Percentiles rank a stretch among this genome's conserved stretches.
Conservation (phyloP, 2,329 filamentous ascomycete species). For the Mariannaea elegans region DNA sequence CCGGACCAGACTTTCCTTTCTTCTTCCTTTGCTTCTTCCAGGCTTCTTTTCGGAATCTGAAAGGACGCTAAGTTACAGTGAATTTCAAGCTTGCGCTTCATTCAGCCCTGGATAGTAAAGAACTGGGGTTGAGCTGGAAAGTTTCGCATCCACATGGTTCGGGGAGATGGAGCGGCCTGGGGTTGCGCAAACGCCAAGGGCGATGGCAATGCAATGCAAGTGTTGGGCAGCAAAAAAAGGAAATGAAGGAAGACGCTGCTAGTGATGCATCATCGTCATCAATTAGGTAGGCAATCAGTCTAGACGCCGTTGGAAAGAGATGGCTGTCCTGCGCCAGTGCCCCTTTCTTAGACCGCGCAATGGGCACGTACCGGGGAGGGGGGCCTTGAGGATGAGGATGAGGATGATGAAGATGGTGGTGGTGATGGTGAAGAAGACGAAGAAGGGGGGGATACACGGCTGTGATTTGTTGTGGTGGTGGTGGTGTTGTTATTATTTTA, state of each 20-base stretch:
- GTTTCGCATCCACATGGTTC: conserved; percentile 19
- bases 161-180: not conserved
- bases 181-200: not conserved
- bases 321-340: not conserved
- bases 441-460: not conserved
- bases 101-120: not conserved
- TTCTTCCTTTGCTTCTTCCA: not conserved
- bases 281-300: not conserved
- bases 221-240: conserved; percentile 14
- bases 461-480: conserved; percentile 2
- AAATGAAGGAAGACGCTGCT: conserved; percentile 2
- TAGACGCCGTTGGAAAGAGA: not conserved
- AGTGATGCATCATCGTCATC: not conserved
- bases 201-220: not conserved
- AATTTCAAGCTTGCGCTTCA: not conserved
- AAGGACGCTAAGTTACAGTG: not conserved
- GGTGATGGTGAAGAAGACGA: not conserved
- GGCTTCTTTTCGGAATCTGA: not conserved
- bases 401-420: too few species aligned
- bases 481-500: conserved; percentile 12
- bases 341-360: not conserved
- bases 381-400: not conserved
- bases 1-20: conserved; percentile 2
- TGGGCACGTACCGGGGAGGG: conserved; percentile 2
- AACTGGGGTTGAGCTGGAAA: conserved; percentile 5